Evolutionary conservation across 345 rosid species (phyloP).

Genomic region (Dipteronia sinensis): DNA sequence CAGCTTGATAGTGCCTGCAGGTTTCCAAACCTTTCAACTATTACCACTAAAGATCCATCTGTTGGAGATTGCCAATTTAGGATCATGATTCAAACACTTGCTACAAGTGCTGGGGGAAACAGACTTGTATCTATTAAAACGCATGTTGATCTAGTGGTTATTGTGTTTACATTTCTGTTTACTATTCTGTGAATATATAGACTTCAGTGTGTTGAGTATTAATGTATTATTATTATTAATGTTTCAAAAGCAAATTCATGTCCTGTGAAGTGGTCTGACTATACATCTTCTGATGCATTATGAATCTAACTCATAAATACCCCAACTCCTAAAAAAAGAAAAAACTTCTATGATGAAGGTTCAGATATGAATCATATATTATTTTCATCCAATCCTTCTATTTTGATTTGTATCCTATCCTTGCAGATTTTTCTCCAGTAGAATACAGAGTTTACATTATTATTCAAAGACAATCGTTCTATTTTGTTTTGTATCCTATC

Average conservation of each 20-base stretch:
- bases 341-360: not conserved
- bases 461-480: too few relatives aligned
- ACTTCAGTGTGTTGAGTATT: conserved; percentile 11
- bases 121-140: conserved; percentile 13
- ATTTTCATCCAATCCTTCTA: not conserved
- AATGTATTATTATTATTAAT: not conserved
- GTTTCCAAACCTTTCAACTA: conserved; percentile 52
- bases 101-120: conserved; percentile 5
- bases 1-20: conserved; percentile 60
- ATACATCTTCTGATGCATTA: not conserved
- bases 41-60: conserved; percentile 49
- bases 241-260: not conserved
- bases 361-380: not conserved
- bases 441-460: too few relatives aligned
- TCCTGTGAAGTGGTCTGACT: not conserved
- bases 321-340: not conserved
- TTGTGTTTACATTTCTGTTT: conserved; percentile 28
- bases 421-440: too few relatives aligned
- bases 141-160: conserved; percentile 10
- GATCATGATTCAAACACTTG: conserved; percentile 48
- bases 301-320: not conserved
- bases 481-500: not conserved
- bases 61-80: conserved; percentile 54
- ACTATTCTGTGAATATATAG: conserved; percentile 31
- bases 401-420: too few relatives aligned